Base-by-base conservation (phyloP, 1,284 basidiomycete species). In the Ceratobasidium sp. region DNA sequence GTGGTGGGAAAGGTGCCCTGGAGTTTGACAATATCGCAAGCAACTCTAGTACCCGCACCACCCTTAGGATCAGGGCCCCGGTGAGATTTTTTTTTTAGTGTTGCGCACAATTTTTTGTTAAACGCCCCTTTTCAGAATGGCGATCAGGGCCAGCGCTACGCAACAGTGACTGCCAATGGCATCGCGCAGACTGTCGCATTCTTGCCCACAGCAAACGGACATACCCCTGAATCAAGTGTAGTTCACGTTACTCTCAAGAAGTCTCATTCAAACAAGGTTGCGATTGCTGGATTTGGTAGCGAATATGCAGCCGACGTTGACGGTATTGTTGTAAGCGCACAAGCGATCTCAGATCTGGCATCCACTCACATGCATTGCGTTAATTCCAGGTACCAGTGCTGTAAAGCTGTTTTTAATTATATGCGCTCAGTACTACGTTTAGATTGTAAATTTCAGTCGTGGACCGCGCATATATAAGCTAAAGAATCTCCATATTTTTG, bases 191-290 rank as follows among this genome's bases (percentile, higher is more conserved):
- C 56, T 25, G 67, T 79, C 29, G 78, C 78, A 19, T 79, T 79
- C 69, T 70, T 79, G 22, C 78, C 78, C 9, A 70, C 76, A 5
- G 25, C 73, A 17, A 73, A 79, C 40, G 77, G 77, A 1, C 52
- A 71, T 22, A 77, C 77, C 17, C 78, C 78, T 2, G 78, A 59
- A 34, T 79, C 78, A 46, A 77, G 76, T 9, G 73, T 76, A 43
- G 67, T 79, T 8, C 71, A 77, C 19, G 78, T 79, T 54, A 70
- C 51, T 19, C 70, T 79, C 40, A 79, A 79, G 44, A 69, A 73
- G 19, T 76, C 74, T 4, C 76, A 65, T 46, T 77, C 78, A 15
- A 77, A 76, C 67, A 77, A 73, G 15, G 73, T 77, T 4, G 57
- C 64, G 19, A 49, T 78, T 11, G 25, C 76, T 29, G 62, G 65